These are phyloP conservation scores for Geosiphon pyriformis DNA, from an alignment of 192 early-diverging fungal genomes.

Conservation along the genomic window DNA sequence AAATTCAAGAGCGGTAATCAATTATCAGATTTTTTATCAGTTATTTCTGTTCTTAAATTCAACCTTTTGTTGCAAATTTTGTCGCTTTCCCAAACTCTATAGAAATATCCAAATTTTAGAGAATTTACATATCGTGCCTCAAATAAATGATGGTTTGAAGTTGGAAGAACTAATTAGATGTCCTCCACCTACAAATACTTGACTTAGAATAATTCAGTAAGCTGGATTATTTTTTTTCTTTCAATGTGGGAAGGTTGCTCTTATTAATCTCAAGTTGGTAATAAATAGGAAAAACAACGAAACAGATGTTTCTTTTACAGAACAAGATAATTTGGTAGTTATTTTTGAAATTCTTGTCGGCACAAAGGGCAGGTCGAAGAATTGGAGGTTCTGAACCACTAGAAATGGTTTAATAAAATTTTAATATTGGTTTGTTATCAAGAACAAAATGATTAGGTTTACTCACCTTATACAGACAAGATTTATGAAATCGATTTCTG, in stretches of 20 bases:
- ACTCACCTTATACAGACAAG: slow-evolving; percentile 84
- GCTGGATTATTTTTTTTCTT: neutral
- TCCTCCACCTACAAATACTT: too few relatives aligned
- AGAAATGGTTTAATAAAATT: neutral
- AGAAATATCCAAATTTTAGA: neutral
- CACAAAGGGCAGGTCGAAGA: slow-evolving; percentile 55
- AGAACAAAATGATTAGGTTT: neutral
- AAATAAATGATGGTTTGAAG: slow-evolving; percentile 4
- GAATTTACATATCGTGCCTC: slow-evolving; percentile 1
- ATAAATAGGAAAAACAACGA: too few relatives aligned
- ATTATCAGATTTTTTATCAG: neutral
- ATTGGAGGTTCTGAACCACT: slow-evolving; percentile 60
- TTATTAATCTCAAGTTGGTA: too few relatives aligned
- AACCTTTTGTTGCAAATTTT: too few relatives aligned
- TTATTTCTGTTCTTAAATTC: too few relatives aligned
- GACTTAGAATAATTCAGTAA: too few relatives aligned
- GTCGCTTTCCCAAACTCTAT: too few relatives aligned
- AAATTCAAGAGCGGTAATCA: neutral
- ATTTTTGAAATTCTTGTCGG: slow-evolving; percentile 48
- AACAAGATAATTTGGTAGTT: neutral
- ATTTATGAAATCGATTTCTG: slow-evolving; percentile 90
- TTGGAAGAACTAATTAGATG: neutral
- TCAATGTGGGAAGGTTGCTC: too few relatives aligned
- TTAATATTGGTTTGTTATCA: neutral
- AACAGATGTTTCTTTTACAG: too few relatives aligned